Base-by-base conservation (phyloP, 2,329 filamentous ascomycete genomes). In the Ascochyta koolunga region DNA sequence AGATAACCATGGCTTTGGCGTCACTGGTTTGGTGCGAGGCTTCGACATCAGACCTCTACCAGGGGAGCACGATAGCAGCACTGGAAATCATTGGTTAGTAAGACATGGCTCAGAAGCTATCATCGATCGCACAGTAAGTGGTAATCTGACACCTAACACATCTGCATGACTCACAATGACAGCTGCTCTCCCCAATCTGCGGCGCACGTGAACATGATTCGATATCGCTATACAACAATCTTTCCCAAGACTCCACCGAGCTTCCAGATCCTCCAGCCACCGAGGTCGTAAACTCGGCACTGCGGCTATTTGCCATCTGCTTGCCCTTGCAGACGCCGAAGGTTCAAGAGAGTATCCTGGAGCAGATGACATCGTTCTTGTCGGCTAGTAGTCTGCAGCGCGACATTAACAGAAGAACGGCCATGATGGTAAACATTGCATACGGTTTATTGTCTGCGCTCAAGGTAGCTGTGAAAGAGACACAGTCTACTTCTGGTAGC, bases 1-100 rank as follows among this genome's bases (percentile, higher is more conserved):
- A 8, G 95, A 99, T 72, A 98, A 98, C 69, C 93, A 88, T 65
- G 93, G 93, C 1, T 98, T 96, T 73, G 95, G 96, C 2, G 88
- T 99, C 15, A 96, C 91, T 9, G 91, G 93, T 1, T 79, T 98
- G 19, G 87, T 96, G 1, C 83, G 85, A 19, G 90, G 91, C 0
- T 92, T 95, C 69, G 84, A 88, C 47, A 80, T 92, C 16, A 86
- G 83, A 64, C 84, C 82, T 22, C 81, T 93, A 51, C 86, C 87
- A 13, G 89, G 90, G 24, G 88, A 78, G 64, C 66, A 74, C 49
- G 74, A 74, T 52, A 70, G 68, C 29, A 75, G 62, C 37, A 65
- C 72, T 4, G 67, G 77, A 19, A 75, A 80, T 43, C 82, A 85
- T 38, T 82, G 76, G 82, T 79, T 72, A 66, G 78, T 73, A 6